Base-by-base conservation (phyloP, 768 basidiomycete genomes). In the Saitozyma sp. region DNA sequence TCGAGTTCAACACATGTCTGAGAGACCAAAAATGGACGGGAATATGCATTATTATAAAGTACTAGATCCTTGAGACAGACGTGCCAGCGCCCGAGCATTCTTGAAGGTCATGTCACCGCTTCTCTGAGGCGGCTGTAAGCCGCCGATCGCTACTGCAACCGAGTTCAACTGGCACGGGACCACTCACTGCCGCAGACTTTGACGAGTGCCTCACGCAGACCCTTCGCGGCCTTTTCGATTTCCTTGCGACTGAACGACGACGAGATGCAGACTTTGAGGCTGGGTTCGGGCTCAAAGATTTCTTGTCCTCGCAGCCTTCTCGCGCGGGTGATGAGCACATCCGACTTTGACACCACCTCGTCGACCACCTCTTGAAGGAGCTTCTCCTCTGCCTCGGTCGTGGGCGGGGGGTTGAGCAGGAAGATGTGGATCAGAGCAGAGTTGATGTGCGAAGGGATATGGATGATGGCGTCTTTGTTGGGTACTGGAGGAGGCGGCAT, bases 321-420 rank as follows among this genome's bases (percentile, higher is more conserved):
- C 48, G 92, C 88, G 20, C 90, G 85, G 3, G 92, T 94, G 62
- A 96, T 81, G 69, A 97, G 82, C 50, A 99, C 88, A 9, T 91
- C 92, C 10, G 65, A 61, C 67, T 90, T 89, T 7, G 82, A 81
- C 48, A 92, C 81, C 0, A 85, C 84, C 73, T 96, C 91, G 63
- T 97, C 95, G 13, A 97, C 92, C 11, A 98, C 86, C 56, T 95
- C 92, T 80, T 98, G 94, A 68, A 99, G 76, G 29, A 92, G 60
- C 46, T 83, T 81, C 74, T 98, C 94, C 78, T 98, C 94, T 38
- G 68, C 77, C 45, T 80, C 78, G 50, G 80, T 64, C n/a, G 73
- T 65, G 10, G 62, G 60, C 14, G 78, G 76, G 10, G 78, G 77
- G 42, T 73, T 62, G 20, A 78, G 67, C 39, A 91, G 79, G 71